Base-by-base conservation (phyloP, 768 basidiomycete genomes). In the Pleurotus djamor region DNA sequence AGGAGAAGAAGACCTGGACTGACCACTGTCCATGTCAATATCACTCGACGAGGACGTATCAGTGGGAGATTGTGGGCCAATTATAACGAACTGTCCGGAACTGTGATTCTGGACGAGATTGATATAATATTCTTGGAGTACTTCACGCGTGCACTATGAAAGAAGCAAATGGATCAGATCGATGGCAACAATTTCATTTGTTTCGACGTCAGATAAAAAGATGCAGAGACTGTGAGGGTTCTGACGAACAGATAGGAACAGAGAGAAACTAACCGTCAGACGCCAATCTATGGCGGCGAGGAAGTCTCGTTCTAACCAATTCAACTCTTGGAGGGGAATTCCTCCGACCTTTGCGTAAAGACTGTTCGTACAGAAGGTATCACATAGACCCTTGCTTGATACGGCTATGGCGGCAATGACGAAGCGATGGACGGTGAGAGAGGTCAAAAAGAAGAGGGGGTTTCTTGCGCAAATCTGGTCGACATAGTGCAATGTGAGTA, bases 331-430 rank as follows among this genome's bases (percentile, higher is more conserved):
- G 51, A 94, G 81, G 63, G 91, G 87, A 70, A 98, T 94, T 58
- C 97, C 97, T 66, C 97, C 97, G 35, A 99, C 96, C 74, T 89
- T 91, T 64, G 97, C 94, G 75, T 98, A 98, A 68, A 96, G 86
- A 59, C 83, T 85, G 72, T 98, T 98, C 50, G 92, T 94, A 76
- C 92, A 96, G 72, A 98, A 98, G 16, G 87, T 85, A 76, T 99
- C 97, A 73, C 92, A 96, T 48, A 98, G 86, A 0, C 94, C 94
- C 74, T 99, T 98, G 77, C 88, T 91, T 62, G 93, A 90, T 60
- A 95, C 93, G 34, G 92, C 86, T 72, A 98, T 89, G 65, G 94
- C 87, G 48, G 96, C 84, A 76, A 98, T 98, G 69, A 98, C 82
- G 76, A 99, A 98, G 60, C 97, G 94, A 76, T 99, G 97, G 68